Conservation (phyloP, 2,329 filamentous ascomycete genomes). For the Apiospora pterosperma region DNA sequence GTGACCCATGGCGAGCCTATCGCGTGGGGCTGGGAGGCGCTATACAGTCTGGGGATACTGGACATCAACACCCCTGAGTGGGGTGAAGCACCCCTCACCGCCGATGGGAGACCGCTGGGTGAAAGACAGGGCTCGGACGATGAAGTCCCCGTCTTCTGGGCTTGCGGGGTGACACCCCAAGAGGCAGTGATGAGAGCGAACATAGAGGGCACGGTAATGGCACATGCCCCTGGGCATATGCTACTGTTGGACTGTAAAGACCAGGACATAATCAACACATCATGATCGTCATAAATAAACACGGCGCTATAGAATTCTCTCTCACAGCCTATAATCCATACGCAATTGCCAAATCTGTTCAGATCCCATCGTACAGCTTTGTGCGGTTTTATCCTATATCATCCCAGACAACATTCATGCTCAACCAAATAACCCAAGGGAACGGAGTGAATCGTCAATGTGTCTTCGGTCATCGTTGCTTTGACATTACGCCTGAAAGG, state of each 20-base stretch:
- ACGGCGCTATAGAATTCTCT: neutral
- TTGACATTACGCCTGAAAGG: neutral
- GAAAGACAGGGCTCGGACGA: conserved; percentile 32
- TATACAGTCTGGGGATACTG: conserved; percentile 47
- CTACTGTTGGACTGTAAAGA: conserved; percentile 51
- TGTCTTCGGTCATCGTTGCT: neutral
- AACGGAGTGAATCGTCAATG: neutral
- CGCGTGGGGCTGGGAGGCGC: conserved; percentile 61
- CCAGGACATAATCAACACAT: conserved; percentile 27
- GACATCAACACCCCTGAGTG: conserved; percentile 53
- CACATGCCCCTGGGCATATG: conserved; percentile 62
- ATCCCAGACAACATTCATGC: neutral
- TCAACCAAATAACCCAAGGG: neutral
- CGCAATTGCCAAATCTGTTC: neutral
- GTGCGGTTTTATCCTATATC: neutral
- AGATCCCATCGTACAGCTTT: neutral
- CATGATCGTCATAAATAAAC: neutral
- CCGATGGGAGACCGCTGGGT: conserved; percentile 34
- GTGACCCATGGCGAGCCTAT: conserved; percentile 62
- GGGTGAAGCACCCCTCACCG: conserved; percentile 46
- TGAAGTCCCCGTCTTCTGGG: conserved; percentile 58
- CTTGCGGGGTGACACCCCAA: conserved; percentile 64
- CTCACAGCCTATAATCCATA: neutral
- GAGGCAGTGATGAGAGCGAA: conserved; percentile 57
- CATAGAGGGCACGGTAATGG: conserved; percentile 54